A percentile compares a stretch with the other conserved stretches of the same genome.
Evolutionary conservation across 345 rosid genomes (phyloP).

Genomic region (Fremontodendron californicum): DNA sequence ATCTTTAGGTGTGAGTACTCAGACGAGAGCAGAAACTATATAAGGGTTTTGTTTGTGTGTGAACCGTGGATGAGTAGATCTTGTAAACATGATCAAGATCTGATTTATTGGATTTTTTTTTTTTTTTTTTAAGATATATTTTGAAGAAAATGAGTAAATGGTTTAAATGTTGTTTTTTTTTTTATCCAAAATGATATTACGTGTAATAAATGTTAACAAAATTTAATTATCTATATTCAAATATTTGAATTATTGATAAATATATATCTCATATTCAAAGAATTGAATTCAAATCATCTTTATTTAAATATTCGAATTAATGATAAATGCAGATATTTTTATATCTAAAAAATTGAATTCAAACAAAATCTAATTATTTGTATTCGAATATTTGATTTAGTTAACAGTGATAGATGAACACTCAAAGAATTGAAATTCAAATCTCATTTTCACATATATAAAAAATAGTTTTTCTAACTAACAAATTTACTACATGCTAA

Average conservation of each 20-base stretch:
- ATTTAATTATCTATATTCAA: not conserved
- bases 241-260: not conserved
- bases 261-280: not conserved
- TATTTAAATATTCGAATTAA: not conserved
- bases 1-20: constrained; percentile 8
- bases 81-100: not conserved
- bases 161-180: not conserved
- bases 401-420: too few species aligned
- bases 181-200: not conserved
- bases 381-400: too few species aligned
- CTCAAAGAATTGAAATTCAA: too few species aligned
- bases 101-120: not conserved
- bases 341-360: not conserved
- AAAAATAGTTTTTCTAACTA: too few species aligned
- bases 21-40: not conserved
- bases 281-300: not conserved
- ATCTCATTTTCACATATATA: too few species aligned
- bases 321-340: not conserved
- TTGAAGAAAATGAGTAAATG: not conserved
- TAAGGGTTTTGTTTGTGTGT: not conserved
- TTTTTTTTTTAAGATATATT: not conserved
- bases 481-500: too few species aligned
- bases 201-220: not conserved
- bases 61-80: not conserved
- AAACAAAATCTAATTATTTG: too few species aligned